These are phyloP conservation scores for Phialemonium atrogriseum DNA, from an alignment of 2,329 filamentous ascomycete species.

Conservation along the genomic window DNA sequence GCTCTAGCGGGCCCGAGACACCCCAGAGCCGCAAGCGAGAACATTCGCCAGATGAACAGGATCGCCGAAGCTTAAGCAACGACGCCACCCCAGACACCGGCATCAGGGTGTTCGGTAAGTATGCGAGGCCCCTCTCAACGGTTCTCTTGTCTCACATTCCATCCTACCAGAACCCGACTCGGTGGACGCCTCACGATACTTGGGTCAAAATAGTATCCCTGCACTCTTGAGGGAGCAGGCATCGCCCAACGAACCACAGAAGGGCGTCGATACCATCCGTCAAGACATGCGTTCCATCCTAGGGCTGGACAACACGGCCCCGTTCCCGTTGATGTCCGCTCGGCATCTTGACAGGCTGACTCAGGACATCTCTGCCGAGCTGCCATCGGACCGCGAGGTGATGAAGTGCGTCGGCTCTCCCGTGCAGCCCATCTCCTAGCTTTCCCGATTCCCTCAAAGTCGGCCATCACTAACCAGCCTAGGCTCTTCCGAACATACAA, in stretches of 20 bases:
- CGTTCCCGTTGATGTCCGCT: slow-evolving; percentile 59
- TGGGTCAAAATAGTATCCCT: slow-evolving; percentile 61
- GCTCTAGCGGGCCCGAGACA: slow-evolving; percentile 18
- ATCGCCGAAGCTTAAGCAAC: slow-evolving; percentile 26
- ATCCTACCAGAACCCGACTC: slow-evolving; percentile 38
- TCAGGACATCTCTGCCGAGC: slow-evolving; percentile 50
- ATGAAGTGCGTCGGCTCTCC: slow-evolving; percentile 45
- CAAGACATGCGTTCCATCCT: slow-evolving; percentile 59
- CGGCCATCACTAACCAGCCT: background rate
- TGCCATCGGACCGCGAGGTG: slow-evolving; percentile 57
- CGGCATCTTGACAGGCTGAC: slow-evolving; percentile 52
- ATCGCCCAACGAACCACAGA: slow-evolving; percentile 40
- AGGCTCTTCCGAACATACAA: slow-evolving; percentile 60
- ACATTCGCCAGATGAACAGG: slow-evolving; percentile 32
- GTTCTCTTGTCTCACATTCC: slow-evolving; percentile 3
- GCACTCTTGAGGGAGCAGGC: slow-evolving; percentile 56
- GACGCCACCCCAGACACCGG: slow-evolving; percentile 23
- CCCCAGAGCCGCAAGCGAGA: slow-evolving; percentile 29
- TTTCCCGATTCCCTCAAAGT: background rate
- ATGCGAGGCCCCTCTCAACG: background rate
- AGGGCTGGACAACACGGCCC: slow-evolving; percentile 56
- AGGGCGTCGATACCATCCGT: slow-evolving; percentile 46
- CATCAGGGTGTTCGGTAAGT: slow-evolving; percentile 22
- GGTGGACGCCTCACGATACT: slow-evolving; percentile 48
- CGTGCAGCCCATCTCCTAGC: background rate